These are phyloP conservation scores for Skeletonema costatum DNA, from an alignment of 108 stramenopile genomes.

Conservation along the genomic window DNA sequence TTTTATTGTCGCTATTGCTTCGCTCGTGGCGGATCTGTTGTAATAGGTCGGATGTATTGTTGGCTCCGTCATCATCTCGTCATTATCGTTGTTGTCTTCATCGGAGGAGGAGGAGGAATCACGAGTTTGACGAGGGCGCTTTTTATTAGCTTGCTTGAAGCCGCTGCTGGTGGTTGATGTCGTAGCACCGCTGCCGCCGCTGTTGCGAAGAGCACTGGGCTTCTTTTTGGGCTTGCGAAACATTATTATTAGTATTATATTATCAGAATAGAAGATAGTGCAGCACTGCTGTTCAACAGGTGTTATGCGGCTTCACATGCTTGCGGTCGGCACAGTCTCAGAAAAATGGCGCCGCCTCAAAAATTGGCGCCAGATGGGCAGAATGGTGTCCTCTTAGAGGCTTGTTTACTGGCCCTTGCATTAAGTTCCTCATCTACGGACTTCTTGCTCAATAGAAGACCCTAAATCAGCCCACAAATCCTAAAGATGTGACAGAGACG, in stretches of 20 bases:
- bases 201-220: constrained; percentile 31
- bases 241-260: constrained; percentile 30
- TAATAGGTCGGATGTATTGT: constrained; percentile 36
- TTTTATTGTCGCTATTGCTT: constrained; percentile 17
- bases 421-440: too few relatives aligned
- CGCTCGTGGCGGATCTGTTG: constrained; percentile 57
- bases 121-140: constrained; percentile 1
- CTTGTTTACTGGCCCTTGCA: too few relatives aligned
- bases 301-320: too few relatives aligned
- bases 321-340: too few relatives aligned
- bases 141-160: background rate
- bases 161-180: background rate
- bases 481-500: too few relatives aligned
- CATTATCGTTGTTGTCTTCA: constrained; percentile 31
- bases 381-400: too few relatives aligned
- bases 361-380: too few relatives aligned
- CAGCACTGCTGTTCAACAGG: too few relatives aligned
- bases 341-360: too few relatives aligned
- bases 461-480: too few relatives aligned
- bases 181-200: constrained; percentile 23
- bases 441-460: too few relatives aligned
- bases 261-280: too few relatives aligned
- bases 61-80: constrained; percentile 34
- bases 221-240: constrained; percentile 76
- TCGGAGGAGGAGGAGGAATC: constrained; percentile 11